These are phyloP conservation scores for Recurvomyces mirabilis DNA, from an alignment of 495 filamentous ascomycete species.

Conservation along the genomic window DNA sequence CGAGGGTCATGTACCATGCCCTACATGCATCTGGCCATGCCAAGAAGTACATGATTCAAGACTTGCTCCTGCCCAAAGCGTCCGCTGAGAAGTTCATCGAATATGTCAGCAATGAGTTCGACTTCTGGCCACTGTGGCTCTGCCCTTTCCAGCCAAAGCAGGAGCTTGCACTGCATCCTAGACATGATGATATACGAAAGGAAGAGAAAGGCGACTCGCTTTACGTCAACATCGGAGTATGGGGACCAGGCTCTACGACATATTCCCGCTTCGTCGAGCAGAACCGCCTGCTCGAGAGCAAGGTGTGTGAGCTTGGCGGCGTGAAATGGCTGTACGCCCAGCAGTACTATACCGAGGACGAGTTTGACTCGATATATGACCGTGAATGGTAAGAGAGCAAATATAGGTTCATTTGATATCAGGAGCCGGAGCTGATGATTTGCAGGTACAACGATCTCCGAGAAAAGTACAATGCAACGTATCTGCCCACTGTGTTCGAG, in stretches of 20 bases:
- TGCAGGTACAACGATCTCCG: conserved; percentile 40
- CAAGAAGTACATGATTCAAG: conserved; percentile 45
- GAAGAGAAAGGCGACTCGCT: neutral
- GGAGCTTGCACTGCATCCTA: conserved; percentile 13
- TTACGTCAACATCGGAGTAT: conserved; percentile 24
- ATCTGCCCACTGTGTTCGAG: conserved; percentile 46
- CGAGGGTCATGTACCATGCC: conserved; percentile 52
- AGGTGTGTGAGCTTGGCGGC: conserved; percentile 20
- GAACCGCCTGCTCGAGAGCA: conserved; percentile 25
- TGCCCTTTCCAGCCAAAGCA: conserved; percentile 36
- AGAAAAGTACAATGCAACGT: conserved; percentile 39
- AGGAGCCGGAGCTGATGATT: no score
- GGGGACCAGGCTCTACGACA: conserved; percentile 21
- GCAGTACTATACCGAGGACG: conserved; percentile 43
- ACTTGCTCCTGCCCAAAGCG: conserved; percentile 43
- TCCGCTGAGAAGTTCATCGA: conserved; percentile 42
- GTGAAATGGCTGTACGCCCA: conserved; percentile 40
- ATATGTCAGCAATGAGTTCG: conserved; percentile 37
- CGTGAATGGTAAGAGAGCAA: conserved; percentile 41
- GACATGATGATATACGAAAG: neutral
- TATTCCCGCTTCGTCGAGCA: conserved; percentile 15
- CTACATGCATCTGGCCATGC: conserved; percentile 45
- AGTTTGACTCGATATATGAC: conserved; percentile 47
- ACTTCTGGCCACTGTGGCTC: conserved; percentile 50
- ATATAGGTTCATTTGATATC: no score